Percentiles rank a stretch among this genome's conserved stretches.
phyloP scores from a whole-genome alignment of 345 rosid species.

The Euphorbia peplus region DNA sequence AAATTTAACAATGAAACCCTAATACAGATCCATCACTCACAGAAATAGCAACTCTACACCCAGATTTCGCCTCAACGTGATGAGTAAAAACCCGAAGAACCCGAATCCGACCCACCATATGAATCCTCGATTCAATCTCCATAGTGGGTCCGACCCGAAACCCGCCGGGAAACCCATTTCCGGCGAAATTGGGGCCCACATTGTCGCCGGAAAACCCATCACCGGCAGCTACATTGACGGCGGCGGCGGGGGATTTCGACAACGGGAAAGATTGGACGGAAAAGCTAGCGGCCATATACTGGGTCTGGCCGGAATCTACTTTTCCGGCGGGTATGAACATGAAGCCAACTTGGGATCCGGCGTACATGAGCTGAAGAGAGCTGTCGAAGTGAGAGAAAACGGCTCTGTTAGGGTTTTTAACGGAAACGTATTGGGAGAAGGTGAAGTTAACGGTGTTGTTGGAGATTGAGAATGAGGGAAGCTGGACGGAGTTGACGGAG shows the following conservation, averaged over 20 bases:
- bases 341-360: slow-evolving; percentile 88
- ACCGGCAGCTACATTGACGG: slow-evolving; percentile 24
- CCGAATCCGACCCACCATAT: slow-evolving; percentile 79
- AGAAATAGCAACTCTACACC: slow-evolving; percentile 66
- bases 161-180: slow-evolving; percentile 33
- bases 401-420: slow-evolving; percentile 81
- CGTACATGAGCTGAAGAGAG: slow-evolving; percentile 80
- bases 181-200: slow-evolving; percentile 27
- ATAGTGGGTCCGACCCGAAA: slow-evolving; percentile 70
- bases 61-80: slow-evolving; percentile 60
- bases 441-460: slow-evolving; percentile 89
- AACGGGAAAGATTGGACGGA: slow-evolving; percentile 77
- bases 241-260: slow-evolving; percentile 20
- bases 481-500: slow-evolving; percentile 80
- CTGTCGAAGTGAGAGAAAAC: slow-evolving; percentile 90
- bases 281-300: slow-evolving; percentile 95
- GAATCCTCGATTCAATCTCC: slow-evolving; percentile 80
- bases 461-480: slow-evolving; percentile 83
- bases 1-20: slow-evolving; percentile 68
- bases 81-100: slow-evolving; percentile 80
- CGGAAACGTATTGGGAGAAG: slow-evolving; percentile 82
- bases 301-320: slow-evolving; percentile 68
- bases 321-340: slow-evolving; percentile 98
- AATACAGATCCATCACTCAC: slow-evolving; percentile 83
- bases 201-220: slow-evolving; percentile 30